Base-by-base conservation (phyloP, 139 green algal species). In the Nannochloris sp. region DNA sequence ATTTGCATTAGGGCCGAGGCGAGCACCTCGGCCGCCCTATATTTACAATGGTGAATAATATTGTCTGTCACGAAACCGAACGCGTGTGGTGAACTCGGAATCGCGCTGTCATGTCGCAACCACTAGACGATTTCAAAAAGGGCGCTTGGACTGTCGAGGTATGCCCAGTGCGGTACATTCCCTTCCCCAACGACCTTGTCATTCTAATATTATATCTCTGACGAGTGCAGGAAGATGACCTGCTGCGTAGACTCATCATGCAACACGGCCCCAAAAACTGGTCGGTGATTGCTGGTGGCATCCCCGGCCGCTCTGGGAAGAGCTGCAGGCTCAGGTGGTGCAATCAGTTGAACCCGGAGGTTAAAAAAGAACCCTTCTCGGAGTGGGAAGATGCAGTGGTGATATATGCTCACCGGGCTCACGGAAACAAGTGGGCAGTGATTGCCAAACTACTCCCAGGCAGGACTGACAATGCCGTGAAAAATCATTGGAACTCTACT, bases 401-500 rank as follows among this genome's bases (percentile, higher is more conserved):
- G 57, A 73, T 91, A 60, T 71, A 74, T 62, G 75, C 67, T 2
- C 81, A 93, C 60, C 63, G 62, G 37, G 69, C 75, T 46, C 74
- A 82, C 33, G 85, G 85, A 62, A 89, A 89, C 73, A 90, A 91
- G 63, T 87, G 81, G 81, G 73, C 73, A 36, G 69, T 65, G 49
- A 95, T 95, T 55, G 81, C 87, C 28, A 87, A 87, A 56, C 64
- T 85, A 43, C 76, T 95, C 43, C 82, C 82, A 0, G 88, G 89
- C 8, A 79, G 84, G 53, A 91, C 84, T 12, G 79, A 89, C 61
- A 91, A 91, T 43, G 75, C 78, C 3, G 79, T 91, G 3, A 91
- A 91, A 63, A 91, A 91, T 62, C 84, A 91, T 64, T 91, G 84
- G 84, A 89, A 91, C 63, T 79, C 70, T 26, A 90, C 84, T 6